Evolutionary conservation across 1,139 yeast genomes (phyloP), one percentile per base, ranked within the genome.

Genomic region (Protomyces lactucae-debilis): DNA sequence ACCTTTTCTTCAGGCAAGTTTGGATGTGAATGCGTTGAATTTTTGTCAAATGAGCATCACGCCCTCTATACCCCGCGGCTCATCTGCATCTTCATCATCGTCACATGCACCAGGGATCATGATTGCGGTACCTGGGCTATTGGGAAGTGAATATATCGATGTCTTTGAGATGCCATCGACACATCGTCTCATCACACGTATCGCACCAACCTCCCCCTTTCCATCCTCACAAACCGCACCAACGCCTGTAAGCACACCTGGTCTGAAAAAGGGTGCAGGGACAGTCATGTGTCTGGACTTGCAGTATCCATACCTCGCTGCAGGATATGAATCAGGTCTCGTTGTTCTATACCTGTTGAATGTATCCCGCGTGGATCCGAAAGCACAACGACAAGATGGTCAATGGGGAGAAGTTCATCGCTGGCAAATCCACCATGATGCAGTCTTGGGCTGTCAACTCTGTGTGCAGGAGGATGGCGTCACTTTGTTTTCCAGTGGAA

Each of bases 11-110:
- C 46, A 52, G 10, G 54, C 54, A n/a, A 23, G 53, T 23, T 21
- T 60, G 55, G 55, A 60, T 48, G 59, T 60, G 39, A 60, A 60
- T 36, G 53, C 64, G 9, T 46, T 60, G n/a, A 53, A 60, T 43
- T 60, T 60, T 28, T 60, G 64, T 37, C 53, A 45, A 39, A 14
- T 51, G 12, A 35, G 36, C 14, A 10, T 18, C n/a, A 10, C 37
- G 18, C 54, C 54, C 3, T 8, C 37, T n/a, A 25, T n/a, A 4
- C 36, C n/a, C 18, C 54, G 37, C 10, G 37, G 37, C 2, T 18
- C 37, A 8, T 3, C 54, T 8, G 9, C 35, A 9, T 3, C 46
- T 14, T 4, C 3, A 8, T 8, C 37, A 3, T 40, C 16, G 10
- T 5, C 28, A 28, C 21, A 45, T 5, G 54, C 54, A 23, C 8